Evolutionary conservation across 2,329 filamentous ascomycete species (phyloP).

Genomic region (Escovopsis sp.): DNA sequence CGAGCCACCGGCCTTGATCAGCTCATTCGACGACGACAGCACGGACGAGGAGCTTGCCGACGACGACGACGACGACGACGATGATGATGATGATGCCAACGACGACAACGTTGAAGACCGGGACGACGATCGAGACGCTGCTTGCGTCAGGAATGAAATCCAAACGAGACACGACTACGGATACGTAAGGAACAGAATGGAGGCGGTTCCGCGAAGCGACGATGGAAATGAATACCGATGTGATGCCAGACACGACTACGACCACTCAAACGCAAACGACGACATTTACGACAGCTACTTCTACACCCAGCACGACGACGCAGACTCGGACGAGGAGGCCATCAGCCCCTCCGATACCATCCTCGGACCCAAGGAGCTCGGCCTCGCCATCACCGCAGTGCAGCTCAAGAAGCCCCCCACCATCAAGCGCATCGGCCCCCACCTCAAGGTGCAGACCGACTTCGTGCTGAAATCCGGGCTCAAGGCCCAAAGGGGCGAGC

Average conservation of each 20-base stretch:
- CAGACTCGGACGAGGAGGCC: slow-evolving; percentile 7
- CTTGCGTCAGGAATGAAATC: slow-evolving; percentile 5
- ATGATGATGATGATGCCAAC: slow-evolving; percentile 3
- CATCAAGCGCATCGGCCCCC: slow-evolving; percentile 12
- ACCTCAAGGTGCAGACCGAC: slow-evolving; percentile 30
- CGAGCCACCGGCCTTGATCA: slow-evolving; percentile 1
- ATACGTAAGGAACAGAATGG: too few relatives aligned
- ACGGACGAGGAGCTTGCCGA: slow-evolving; percentile 9
- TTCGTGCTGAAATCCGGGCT: slow-evolving; percentile 16
- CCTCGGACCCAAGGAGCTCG: slow-evolving; percentile 9
- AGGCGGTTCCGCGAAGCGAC: too few relatives aligned
- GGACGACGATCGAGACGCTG: not conserved
- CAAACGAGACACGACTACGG: too few relatives aligned
- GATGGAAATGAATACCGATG: too few relatives aligned
- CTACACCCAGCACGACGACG: slow-evolving; percentile 5
- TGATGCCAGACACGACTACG: too few relatives aligned
- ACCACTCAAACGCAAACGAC: not conserved
- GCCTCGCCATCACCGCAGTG: slow-evolving; percentile 13
- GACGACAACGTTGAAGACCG: not conserved
- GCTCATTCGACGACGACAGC: slow-evolving; percentile 3
- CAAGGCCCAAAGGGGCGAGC: not conserved
- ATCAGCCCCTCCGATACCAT: slow-evolving; percentile 5
- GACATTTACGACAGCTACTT: slow-evolving; percentile 8
- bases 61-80: slow-evolving; percentile 8
- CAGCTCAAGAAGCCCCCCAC: slow-evolving; percentile 11